A percentile compares a stretch with the other conserved stretches of the same genome.
These are phyloP conservation scores for Marasmius fiardii DNA, from an alignment of 1,284 basidiomycete genomes.

Conservation along the genomic window DNA sequence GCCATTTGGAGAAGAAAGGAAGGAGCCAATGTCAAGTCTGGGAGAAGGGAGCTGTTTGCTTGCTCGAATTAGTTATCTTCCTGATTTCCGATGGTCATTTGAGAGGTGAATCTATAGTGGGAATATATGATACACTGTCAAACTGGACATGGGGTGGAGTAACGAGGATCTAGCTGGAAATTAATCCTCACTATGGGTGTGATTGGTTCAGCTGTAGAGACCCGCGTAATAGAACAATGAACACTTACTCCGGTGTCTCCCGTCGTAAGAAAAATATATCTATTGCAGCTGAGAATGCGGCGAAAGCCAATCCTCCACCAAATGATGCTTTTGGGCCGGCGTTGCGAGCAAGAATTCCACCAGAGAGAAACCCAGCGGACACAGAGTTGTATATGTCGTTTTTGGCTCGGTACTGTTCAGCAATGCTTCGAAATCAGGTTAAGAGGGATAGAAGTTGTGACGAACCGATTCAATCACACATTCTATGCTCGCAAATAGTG, in stretches of 20 bases:
- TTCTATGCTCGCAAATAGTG: conserved; percentile 90
- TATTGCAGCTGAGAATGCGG: conserved; percentile 87
- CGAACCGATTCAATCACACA: conserved; percentile 94
- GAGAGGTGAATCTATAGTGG: too few relatives aligned
- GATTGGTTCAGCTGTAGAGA: neutral
- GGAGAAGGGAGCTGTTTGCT: too few relatives aligned
- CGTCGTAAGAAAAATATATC: conserved; percentile 83
- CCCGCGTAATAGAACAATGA: neutral
- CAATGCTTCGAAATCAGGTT: neutral
- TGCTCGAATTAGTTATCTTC: too few relatives aligned
- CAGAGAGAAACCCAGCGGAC: conserved; percentile 69
- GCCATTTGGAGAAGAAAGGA: too few relatives aligned
- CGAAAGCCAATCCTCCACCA: conserved; percentile 85
- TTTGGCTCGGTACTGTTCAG: conserved; percentile 84
- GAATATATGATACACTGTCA: too few relatives aligned
- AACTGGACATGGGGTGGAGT: too few relatives aligned
- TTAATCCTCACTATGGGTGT: neutral
- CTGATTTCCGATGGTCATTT: too few relatives aligned
- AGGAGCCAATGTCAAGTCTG: too few relatives aligned
- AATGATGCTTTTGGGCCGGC: conserved; percentile 81
- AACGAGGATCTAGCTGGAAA: neutral
- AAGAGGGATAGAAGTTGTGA: conserved; percentile 21
- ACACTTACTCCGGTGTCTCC: conserved; percentile 73
- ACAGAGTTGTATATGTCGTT: conserved; percentile 90
- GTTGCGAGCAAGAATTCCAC: conserved; percentile 81